phyloP scores from a whole-genome alignment of 345 rosid species.

The Aquilaria yunnanensis region DNA sequence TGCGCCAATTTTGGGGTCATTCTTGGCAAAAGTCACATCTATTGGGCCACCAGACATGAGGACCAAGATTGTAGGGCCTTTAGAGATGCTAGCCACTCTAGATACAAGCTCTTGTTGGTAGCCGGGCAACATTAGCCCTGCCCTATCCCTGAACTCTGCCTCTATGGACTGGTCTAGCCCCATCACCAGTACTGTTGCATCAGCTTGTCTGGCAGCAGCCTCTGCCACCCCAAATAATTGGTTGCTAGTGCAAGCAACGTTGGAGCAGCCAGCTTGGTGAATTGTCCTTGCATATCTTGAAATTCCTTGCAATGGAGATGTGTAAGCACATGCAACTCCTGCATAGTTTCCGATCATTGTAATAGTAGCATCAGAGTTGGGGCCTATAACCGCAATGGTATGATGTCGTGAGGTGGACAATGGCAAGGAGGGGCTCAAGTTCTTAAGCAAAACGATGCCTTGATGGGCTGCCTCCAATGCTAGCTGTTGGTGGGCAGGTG shows the following conservation, averaged over 20 bases:
- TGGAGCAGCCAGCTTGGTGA: slow-evolving; percentile 57
- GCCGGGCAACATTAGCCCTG: slow-evolving; percentile 64
- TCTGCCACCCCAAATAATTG: slow-evolving; percentile 45
- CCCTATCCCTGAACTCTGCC: slow-evolving; percentile 66
- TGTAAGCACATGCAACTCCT: slow-evolving; percentile 69
- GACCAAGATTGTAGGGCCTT: slow-evolving; percentile 63
- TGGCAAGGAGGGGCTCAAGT: slow-evolving; percentile 41
- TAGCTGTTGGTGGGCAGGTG: slow-evolving; percentile 51
- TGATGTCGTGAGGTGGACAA: slow-evolving; percentile 50
- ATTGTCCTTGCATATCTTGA: slow-evolving; percentile 49
- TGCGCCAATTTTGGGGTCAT: slow-evolving; percentile 63
- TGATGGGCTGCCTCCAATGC: slow-evolving; percentile 89
- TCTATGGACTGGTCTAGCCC: slow-evolving; percentile 91
- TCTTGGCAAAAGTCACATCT: slow-evolving; percentile 78
- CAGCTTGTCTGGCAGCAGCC: slow-evolving; percentile 54
- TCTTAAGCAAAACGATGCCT: slow-evolving; percentile 78
- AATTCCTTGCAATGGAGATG: slow-evolving; percentile 71
- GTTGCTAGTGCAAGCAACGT: slow-evolving; percentile 43
- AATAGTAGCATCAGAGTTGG: slow-evolving; percentile 77
- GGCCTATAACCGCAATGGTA: slow-evolving; percentile 80
- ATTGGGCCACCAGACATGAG: slow-evolving; percentile 85
- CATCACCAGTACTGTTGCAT: slow-evolving; percentile 77
- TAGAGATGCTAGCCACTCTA: slow-evolving; percentile 61
- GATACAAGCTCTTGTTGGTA: slow-evolving; percentile 72
- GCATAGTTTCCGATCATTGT: slow-evolving; percentile 99